Percentiles rank a stretch among this genome's conserved stretches.
Evolutionary conservation across 2,329 filamentous ascomycete species (phyloP).

Genomic region (Phialophora expanda): DNA sequence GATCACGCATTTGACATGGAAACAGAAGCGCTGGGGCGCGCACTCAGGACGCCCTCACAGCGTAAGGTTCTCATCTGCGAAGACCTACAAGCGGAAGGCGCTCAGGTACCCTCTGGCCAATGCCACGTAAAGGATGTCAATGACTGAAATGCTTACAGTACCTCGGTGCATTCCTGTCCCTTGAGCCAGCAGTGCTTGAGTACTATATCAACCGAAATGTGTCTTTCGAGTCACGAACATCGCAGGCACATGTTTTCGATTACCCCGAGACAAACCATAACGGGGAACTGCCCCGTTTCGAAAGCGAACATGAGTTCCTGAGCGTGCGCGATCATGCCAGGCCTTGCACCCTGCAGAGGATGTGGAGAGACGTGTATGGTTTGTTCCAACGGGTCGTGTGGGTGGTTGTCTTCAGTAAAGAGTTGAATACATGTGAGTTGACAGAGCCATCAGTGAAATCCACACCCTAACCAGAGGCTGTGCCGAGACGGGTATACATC

Average conservation of each 20-base stretch:
- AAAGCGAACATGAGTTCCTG: not conserved
- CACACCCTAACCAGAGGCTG: no score
- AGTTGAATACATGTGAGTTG: no score
- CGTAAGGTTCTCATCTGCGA: not conserved
- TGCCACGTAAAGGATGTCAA: not conserved
- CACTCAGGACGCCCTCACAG: not conserved
- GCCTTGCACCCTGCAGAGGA: no score
- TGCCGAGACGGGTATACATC: no score
- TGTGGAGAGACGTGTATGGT: no score
- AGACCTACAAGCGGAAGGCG: not conserved
- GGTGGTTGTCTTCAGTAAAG: no score
- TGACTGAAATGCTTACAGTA: not conserved
- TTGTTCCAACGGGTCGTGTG: no score
- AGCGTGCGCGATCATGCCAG: no score
- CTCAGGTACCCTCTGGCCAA: not conserved
- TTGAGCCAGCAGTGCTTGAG: not conserved
- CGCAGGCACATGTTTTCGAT: not conserved
- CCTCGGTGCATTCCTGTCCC: not conserved
- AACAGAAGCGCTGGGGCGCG: not conserved
- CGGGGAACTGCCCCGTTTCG: not conserved
- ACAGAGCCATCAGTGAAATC: no score
- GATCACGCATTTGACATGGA: not conserved
- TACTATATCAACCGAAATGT: not conserved
- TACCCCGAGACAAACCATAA: not conserved
- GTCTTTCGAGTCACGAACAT: not conserved